phyloP scores from a whole-genome alignment of 495 filamentous ascomycete genomes.

The Talaromyces borbonicus region DNA sequence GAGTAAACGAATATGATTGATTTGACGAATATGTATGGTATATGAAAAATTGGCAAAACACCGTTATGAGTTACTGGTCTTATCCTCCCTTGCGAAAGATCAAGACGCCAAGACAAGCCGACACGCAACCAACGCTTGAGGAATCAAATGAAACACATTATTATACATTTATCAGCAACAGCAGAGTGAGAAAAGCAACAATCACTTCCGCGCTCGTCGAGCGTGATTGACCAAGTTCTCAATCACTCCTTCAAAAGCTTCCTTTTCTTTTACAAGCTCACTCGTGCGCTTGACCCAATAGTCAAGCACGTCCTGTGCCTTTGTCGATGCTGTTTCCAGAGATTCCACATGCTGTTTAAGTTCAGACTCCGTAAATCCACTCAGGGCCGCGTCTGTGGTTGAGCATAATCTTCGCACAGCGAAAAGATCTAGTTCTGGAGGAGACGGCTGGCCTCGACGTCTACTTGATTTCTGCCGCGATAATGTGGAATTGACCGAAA shows the following conservation, averaged over 20 bases:
- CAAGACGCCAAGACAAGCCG: too few species aligned
- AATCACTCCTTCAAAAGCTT: constrained; percentile 96
- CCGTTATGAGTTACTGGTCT: too few species aligned
- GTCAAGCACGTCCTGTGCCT: constrained; percentile 67
- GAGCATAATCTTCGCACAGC: constrained; percentile 67
- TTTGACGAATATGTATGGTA: too few species aligned
- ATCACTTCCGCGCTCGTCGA: constrained; percentile 66
- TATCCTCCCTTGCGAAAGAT: too few species aligned
- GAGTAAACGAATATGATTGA: too few species aligned
- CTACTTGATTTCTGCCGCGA: constrained; percentile 27
- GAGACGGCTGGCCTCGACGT: constrained; percentile 47
- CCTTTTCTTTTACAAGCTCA: constrained; percentile 77
- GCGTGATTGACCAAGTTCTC: constrained; percentile 96
- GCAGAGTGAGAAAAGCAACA: not conserved
- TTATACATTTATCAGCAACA: not conserved
- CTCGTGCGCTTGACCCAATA: constrained; percentile 85
- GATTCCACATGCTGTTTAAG: constrained; percentile 61
- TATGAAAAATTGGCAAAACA: too few species aligned
- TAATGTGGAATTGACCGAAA: constrained; percentile 43
- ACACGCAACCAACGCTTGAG: not conserved
- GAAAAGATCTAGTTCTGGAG: constrained; percentile 71
- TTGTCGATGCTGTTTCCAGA: constrained; percentile 54
- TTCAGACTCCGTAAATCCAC: constrained; percentile 66
- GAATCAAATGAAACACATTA: not conserved
- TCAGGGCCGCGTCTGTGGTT: constrained; percentile 73